Base-by-base conservation (phyloP, 2,329 filamentous ascomycete genomes). In the Claviceps quebecensis region DNA sequence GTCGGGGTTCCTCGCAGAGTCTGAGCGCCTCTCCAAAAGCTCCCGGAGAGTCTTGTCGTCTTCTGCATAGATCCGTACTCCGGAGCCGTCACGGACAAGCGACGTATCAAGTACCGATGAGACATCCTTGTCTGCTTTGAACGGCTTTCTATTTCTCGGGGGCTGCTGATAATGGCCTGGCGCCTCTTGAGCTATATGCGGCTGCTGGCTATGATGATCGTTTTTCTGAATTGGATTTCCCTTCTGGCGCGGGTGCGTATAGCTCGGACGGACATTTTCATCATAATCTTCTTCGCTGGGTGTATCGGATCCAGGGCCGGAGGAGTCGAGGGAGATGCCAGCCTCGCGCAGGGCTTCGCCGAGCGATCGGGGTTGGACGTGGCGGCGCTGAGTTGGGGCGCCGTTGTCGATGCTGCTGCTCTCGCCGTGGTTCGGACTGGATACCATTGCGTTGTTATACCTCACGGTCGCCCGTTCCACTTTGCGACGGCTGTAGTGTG, bases 281-380 rank as follows among this genome's bases (percentile, higher is more conserved):
- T 73, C 70, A 46, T 72, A 72, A 51, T 73, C 71, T 55, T 73
- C 71, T 50, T 72, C 71, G 39, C 70, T 73, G 2, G 69, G 61
- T 14, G 66, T 71, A 14, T 71, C 70, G 2, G 68, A 70, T 36
- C 59, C 56, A 54, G 57, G 37, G n/a, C 49, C 47, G 2, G 51
- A 22, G 9, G 48, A 51, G 9, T 64, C 57, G 9, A 59, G 52
- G 13, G 53, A 56, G 43, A 56, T 57, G n/a, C 60, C 60, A 9
- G 57, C 58, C 19, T 56, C 55, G 14, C 53, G 57, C 36, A 66
- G 54, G 41, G 61, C 64, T 34, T 63, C 57, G 4, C 56, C 58
- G 9, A 66, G 60, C 7, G 64, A 61, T 23, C 55, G 52, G 9
- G 55, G 56, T 43, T 49, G 55, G 36, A 50, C 46, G 4, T 51